Conservation (phyloP, 2,329 filamentous ascomycete genomes). For the Nemania bipapillata region DNA sequence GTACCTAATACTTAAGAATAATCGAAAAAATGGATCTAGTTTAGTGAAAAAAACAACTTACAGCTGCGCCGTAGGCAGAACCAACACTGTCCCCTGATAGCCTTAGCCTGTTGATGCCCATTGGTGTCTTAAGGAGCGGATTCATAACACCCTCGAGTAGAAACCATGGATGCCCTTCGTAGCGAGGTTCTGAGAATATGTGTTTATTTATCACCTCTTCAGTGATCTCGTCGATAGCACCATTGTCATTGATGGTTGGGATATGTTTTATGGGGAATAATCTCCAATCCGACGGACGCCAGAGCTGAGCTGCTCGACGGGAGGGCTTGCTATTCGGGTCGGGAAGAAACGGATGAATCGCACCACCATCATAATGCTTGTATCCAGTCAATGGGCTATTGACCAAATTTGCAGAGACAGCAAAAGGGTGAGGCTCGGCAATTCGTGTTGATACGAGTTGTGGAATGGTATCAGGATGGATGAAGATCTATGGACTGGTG, state of each 20-base stretch:
- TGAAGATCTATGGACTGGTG: slow-evolving; percentile 43
- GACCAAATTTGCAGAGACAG: slow-evolving; percentile 67
- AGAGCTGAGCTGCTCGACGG: slow-evolving; percentile 48
- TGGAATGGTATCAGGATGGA: slow-evolving; percentile 58
- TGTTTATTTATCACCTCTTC: slow-evolving; percentile 44
- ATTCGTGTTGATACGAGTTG: slow-evolving; percentile 64
- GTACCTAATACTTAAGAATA: not conserved
- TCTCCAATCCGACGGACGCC: slow-evolving; percentile 54
- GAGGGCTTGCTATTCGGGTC: slow-evolving; percentile 53
- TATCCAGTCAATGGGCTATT: slow-evolving; percentile 66
- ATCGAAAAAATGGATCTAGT: not conserved
- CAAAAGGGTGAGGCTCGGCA: slow-evolving; percentile 61
- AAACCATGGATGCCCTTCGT: slow-evolving; percentile 64
- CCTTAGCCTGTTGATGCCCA: slow-evolving; percentile 56
- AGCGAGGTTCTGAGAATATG: slow-evolving; percentile 50
- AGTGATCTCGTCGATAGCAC: slow-evolving; percentile 21
- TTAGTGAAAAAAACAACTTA: slow-evolving; percentile 6
- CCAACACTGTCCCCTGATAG: slow-evolving; percentile 36
- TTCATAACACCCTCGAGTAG: slow-evolving; percentile 52
- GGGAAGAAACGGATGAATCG: slow-evolving; percentile 64
- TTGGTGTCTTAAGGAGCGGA: slow-evolving; percentile 59
- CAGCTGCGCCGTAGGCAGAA: slow-evolving; percentile 53
- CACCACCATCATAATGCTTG: slow-evolving; percentile 64
- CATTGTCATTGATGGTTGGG: slow-evolving; percentile 37
- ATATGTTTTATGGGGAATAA: slow-evolving; percentile 37